Conservation (phyloP, 2,329 filamentous ascomycete species). For the Ophiosphaerella narmari region DNA sequence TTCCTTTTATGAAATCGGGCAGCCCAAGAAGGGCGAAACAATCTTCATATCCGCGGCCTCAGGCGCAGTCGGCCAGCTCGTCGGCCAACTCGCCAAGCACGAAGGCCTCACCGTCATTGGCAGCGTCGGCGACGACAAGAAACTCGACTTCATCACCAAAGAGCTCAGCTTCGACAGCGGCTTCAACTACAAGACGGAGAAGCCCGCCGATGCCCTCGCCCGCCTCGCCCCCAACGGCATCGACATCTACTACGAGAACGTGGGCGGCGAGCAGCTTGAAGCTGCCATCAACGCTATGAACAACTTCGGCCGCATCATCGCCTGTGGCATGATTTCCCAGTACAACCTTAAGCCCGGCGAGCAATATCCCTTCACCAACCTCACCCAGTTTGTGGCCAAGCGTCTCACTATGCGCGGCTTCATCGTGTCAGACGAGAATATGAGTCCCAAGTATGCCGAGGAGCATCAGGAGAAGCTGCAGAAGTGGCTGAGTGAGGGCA, state of each 20-base stretch:
- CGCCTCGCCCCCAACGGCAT: conserved; percentile 76
- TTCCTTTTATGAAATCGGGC: conserved; percentile 74
- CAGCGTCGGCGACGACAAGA: conserved; percentile 78
- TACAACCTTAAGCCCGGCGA: conserved; percentile 70
- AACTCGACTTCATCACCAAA: conserved; percentile 74
- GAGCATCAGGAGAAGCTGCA: conserved; percentile 78
- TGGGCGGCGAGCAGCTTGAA: conserved; percentile 75
- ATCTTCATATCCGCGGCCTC: conserved; percentile 82
- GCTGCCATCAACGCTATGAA: conserved; percentile 70
- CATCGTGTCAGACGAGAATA: conserved; percentile 68
- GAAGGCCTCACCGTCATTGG: conserved; percentile 80
- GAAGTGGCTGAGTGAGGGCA: conserved; percentile 76
- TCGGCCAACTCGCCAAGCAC: conserved; percentile 82
- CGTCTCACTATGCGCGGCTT: conserved; percentile 75
- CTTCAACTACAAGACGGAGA: conserved; percentile 90
- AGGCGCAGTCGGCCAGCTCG: conserved; percentile 80
- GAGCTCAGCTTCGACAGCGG: conserved; percentile 73
- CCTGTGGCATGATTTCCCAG: conserved; percentile 70
- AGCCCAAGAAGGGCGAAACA: conserved; percentile 77
- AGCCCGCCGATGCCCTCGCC: conserved; percentile 67
- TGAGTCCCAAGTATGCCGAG: conserved; percentile 67
- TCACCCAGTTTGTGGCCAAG: conserved; percentile 69
- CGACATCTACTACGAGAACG: conserved; percentile 84
- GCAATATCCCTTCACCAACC: conserved; percentile 68
- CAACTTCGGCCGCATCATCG: conserved; percentile 65